These are phyloP conservation scores for Laetiporus sulphureus DNA, from an alignment of 1,284 basidiomycete genomes.

Conservation along the genomic window DNA sequence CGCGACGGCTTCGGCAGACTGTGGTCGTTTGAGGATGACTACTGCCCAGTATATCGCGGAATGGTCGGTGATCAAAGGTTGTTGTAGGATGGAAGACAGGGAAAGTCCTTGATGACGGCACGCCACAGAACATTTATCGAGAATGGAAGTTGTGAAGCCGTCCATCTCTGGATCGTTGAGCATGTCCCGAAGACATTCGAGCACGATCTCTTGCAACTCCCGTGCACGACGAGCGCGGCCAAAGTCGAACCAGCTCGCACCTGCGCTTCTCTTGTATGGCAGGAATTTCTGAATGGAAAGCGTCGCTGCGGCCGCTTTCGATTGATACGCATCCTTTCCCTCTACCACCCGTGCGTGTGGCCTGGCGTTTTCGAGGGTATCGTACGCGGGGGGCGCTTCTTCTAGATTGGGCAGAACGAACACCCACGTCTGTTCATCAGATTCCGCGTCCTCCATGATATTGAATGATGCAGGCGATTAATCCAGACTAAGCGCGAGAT, in stretches of 20 bases:
- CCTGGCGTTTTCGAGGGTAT: slow-evolving; percentile 7
- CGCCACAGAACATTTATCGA: slow-evolving; percentile 41
- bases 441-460: too few relatives aligned
- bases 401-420: slow-evolving; percentile 17
- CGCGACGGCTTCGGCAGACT: background rate
- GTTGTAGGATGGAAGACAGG: slow-evolving; percentile 48
- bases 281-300: background rate
- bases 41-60: slow-evolving; percentile 68
- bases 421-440: too few relatives aligned
- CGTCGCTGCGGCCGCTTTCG: background rate
- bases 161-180: slow-evolving; percentile 21
- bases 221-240: slow-evolving; percentile 13
- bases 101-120: slow-evolving; percentile 35
- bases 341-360: too few relatives aligned
- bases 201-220: slow-evolving; percentile 22
- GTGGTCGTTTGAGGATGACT: slow-evolving; percentile 37
- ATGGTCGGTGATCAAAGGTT: slow-evolving; percentile 54
- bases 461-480: too few relatives aligned
- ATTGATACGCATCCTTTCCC: too few relatives aligned
- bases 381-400: slow-evolving; percentile 28
- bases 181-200: slow-evolving; percentile 22
- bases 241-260: slow-evolving; percentile 16
- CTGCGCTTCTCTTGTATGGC: slow-evolving; percentile 6
- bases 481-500: too few relatives aligned
- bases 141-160: slow-evolving; percentile 21